Percentiles rank a stretch among this genome's conserved stretches.
Conservation (phyloP, 306 rosid genomes). For the Rosa rugosa region DNA sequence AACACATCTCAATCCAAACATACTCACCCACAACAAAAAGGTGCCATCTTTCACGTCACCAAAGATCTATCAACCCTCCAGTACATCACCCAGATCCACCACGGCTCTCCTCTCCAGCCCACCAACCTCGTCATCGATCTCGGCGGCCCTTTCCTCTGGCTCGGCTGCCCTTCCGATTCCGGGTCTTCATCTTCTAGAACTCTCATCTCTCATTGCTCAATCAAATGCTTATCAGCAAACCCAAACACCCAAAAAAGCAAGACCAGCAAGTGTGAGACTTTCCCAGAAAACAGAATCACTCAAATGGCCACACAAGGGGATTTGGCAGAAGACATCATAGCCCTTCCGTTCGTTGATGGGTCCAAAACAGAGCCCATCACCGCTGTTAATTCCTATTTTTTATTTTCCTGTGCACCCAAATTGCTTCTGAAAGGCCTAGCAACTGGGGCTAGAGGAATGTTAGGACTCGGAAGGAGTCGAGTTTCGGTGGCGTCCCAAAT, state of each 20-base stretch:
- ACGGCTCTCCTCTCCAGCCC: conserved; percentile 43
- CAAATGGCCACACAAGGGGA: conserved; percentile 29
- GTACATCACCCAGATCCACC: conserved; percentile 47
- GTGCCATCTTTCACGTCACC: conserved; percentile 32
- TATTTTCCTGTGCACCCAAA: conserved; percentile 47
- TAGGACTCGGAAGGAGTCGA: conserved; percentile 60
- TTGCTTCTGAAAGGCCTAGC: conserved; percentile 55
- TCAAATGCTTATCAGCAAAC: conserved; percentile 53
- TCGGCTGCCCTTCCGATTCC: conserved; percentile 32
- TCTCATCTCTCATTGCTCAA: conserved; percentile 44
- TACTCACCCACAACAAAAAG: neutral
- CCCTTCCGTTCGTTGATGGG: conserved; percentile 20
- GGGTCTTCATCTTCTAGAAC: conserved; percentile 27
- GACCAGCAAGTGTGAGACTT: conserved; percentile 32
- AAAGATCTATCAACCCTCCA: conserved; percentile 55
- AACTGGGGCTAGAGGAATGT: conserved; percentile 46
- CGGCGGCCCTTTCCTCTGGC: conserved; percentile 51
- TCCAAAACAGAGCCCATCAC: conserved; percentile 14
- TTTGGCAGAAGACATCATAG: conserved; percentile 44
- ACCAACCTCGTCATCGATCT: conserved; percentile 59
- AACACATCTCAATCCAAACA: conserved; percentile 9
- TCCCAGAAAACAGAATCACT: conserved; percentile 38
- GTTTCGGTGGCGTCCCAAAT: conserved; percentile 62
- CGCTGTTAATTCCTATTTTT: neutral
- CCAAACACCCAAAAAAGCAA: conserved; percentile 6